phyloP scores from a whole-genome alignment of 331 rosid genomes.

The Acacia concinna region DNA sequence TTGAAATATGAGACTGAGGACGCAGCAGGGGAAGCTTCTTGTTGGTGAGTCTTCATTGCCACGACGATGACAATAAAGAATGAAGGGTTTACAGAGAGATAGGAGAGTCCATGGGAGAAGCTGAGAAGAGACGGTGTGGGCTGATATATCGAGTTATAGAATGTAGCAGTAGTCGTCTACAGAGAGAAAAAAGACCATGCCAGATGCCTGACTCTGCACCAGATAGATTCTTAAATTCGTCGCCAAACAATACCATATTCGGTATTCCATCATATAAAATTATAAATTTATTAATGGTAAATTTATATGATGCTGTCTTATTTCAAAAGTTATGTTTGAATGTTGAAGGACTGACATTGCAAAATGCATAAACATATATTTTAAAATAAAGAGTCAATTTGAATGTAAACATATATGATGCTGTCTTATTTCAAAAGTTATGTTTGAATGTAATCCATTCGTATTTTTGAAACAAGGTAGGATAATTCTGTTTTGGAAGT shows the following conservation, averaged over 20 bases:
- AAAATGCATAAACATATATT: background rate
- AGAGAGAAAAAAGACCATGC: background rate
- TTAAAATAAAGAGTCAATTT: background rate
- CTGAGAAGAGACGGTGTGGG: background rate
- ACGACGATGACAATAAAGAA: background rate
- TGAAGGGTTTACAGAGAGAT: background rate
- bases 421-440: too few relatives aligned
- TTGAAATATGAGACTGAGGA: slow-evolving; percentile 26
- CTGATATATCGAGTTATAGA: background rate
- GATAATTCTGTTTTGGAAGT: too few relatives aligned
- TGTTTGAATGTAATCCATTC: background rate
- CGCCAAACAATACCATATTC: slow-evolving; percentile 10
- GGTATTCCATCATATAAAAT: background rate
- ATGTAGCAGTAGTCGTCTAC: background rate
- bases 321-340: background rate
- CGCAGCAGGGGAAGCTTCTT: slow-evolving; percentile 5
- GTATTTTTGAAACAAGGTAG: background rate
- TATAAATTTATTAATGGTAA: background rate
- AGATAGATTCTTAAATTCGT: slow-evolving; percentile 8
- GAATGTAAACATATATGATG: too few relatives aligned
- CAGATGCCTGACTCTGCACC: background rate
- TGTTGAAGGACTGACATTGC: background rate
- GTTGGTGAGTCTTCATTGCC: slow-evolving; percentile 30
- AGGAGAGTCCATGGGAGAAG: background rate
- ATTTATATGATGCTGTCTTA: background rate